Conservation (phyloP, 129 eudicot genomes). For the Glebionis coronaria region DNA sequence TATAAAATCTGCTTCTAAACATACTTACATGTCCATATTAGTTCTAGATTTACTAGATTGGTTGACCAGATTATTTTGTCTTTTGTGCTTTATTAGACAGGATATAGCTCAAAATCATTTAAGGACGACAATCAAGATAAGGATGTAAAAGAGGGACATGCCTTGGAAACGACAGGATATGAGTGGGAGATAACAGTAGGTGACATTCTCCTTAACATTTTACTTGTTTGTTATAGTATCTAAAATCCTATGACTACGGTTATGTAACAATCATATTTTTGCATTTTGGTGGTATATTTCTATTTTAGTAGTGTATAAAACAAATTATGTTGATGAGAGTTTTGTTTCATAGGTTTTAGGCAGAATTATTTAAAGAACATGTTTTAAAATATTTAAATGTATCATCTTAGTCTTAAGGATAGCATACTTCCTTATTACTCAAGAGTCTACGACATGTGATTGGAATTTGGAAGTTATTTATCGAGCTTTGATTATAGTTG, state of each 20-base stretch:
- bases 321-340: neutral
- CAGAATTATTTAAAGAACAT: neutral
- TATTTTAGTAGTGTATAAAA: neutral
- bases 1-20: too few relatives aligned
- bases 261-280: conserved; percentile 2
- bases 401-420: too few relatives aligned
- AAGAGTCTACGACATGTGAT: too few relatives aligned
- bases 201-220: conserved; percentile 12
- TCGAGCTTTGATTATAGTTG: neutral
- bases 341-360: conserved; percentile 10
- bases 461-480: neutral
- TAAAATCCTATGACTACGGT: neutral
- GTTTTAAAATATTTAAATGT: too few relatives aligned
- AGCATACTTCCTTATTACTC: too few relatives aligned
- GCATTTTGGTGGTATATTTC: too few relatives aligned
- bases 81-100: too few relatives aligned
- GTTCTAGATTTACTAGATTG: too few relatives aligned
- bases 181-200: conserved; percentile 98
- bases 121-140: conserved; percentile 70
- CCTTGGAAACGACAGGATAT: conserved; percentile 72
- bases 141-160: conserved; percentile 74
- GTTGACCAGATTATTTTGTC: too few relatives aligned
- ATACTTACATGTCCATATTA: too few relatives aligned
- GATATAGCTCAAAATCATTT: conserved; percentile 71
- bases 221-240: conserved; percentile 15